Evolutionary conservation across 306 rosid genomes (phyloP), one percentile per base, ranked within the genome.

Genomic region (Castanopsis chinensis): DNA sequence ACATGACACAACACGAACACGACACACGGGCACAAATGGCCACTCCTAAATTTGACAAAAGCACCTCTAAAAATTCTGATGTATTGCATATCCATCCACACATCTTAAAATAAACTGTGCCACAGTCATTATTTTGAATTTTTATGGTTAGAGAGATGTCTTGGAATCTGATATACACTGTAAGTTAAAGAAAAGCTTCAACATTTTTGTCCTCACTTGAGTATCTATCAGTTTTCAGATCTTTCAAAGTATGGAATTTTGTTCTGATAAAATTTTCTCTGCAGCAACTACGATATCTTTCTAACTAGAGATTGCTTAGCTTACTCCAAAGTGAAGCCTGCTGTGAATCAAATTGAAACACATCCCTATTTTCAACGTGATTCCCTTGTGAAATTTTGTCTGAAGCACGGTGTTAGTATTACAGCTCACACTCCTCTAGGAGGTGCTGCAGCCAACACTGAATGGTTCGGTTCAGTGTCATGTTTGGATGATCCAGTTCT

Each of bases 291-390:
- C 67, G 97, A 94, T 69, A 84, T 92, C 85, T 94, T 91, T 84
- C 85, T 94, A 64, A 91, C 99, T 53, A 85, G 99, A 86, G 99
- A 92, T 65, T 94, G 97, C 86, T 85, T 92, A 60, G 97, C 90
- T 45, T 92, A 94, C 75, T 82, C 99, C 81, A 94, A 94, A 92
- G 87, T 91, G 82, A 91, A 91, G 90, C 99, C 99, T 25, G 95
- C 97, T 41, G 99, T 92, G 69, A 94, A 91, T 74, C 99, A 94
- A 90, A 83, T 92, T n/a, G 99, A 92, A 87, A 87, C 93, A 41
- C 99, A 94, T 76, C 97, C 99, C 51, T 94, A 92, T 82, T 94
- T 94, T 85, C 97, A 91, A 82, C 97, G 97, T 2, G 97, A 94
- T 3, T 92, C 91, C 71, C 91, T 94, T 0, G 89, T 92, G 86